Conservation (phyloP, 2,329 filamentous ascomycete species). For the Ustilaginoidea virens region DNA sequence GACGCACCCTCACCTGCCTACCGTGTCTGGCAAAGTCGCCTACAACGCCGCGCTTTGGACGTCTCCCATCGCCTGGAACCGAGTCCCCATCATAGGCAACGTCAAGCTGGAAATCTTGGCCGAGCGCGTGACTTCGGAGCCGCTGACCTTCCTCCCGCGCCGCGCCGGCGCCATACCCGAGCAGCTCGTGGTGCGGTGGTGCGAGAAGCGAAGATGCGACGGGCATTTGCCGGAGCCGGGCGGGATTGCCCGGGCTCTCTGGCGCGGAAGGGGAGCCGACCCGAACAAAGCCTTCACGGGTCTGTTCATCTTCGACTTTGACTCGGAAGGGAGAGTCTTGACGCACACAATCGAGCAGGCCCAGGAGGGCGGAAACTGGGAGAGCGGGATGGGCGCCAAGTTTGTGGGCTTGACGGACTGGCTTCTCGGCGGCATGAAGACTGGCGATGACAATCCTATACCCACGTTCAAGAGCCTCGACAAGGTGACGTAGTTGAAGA, state of each 20-base stretch:
- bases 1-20: conserved; percentile 77
- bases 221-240: conserved; percentile 16
- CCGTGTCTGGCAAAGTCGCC: conserved; percentile 77
- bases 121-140: conserved; percentile 65
- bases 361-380: conserved; percentile 70
- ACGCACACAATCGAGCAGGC: conserved; percentile 91
- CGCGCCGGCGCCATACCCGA: conserved; percentile 47
- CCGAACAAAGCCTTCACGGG: conserved; percentile 71
- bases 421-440: conserved; percentile 61
- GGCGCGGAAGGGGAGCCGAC: conserved; percentile 21
- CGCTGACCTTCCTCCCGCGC: conserved; percentile 29
- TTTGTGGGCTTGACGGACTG: conserved; percentile 91
- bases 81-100: conserved; percentile 79
- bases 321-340: conserved; percentile 65
- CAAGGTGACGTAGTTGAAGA: conserved; percentile 6
- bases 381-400: conserved; percentile 62
- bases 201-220: conserved; percentile 24
- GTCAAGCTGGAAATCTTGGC: conserved; percentile 77
- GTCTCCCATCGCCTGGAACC: conserved; percentile 88
- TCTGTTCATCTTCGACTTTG: conserved; percentile 91
- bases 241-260: conserved; percentile 28
- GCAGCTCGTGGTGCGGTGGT: conserved; percentile 85
- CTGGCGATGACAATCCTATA: conserved; percentile 17
- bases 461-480: conserved; percentile 19
- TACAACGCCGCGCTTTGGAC: conserved; percentile 95